Evolutionary conservation across 148 eudicot species (phyloP), one percentile per base, ranked within the genome.

Genomic region (Talinum fruticosum): DNA sequence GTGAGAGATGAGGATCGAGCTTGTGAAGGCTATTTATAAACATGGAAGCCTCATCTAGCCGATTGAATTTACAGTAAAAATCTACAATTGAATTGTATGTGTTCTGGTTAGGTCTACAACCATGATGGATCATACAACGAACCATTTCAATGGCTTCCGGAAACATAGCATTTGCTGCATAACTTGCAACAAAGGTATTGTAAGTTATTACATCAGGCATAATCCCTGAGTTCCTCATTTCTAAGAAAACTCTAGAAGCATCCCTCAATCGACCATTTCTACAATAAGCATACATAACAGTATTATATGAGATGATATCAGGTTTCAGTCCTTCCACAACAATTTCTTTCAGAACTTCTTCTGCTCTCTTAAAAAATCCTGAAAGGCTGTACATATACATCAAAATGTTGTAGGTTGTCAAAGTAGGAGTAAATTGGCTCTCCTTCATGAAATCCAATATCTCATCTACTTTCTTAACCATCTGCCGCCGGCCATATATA

Each of bases 71-170:
- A 84, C 92, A 92, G 69, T 89, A 94, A 77, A 83, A 86, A 85
- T 94, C 98, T n/a, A 94, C 86, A 70, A 94, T 87, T 23, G 97
- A 82, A 75, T 94, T 94, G 79, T 89, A 90, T 2, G 98, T 94
- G 82, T 85, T 86, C 84, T 88, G 83, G 75, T 90, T 84, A 19
- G 98, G 98, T 82, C 82, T 89, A 79, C 97, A 92, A 15, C 85
- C 90, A 35, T 87, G 78, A 83, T 83, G 88, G 77, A 94, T 89
- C 98, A 94, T 94, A 83, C 87, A 89, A 28, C 78, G 83, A 34
- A 94, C 75, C 85, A 90, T 92, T 79, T 85, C 89, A 76, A 89
- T 81, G 19, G 97, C 96, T 78, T 94, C 98, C 74, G 82, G 82
- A 85, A 92, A 94, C 97, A 90, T 89, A 16, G 86, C 89, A 80